Percentiles rank a stretch among this genome's conserved stretches.
These are phyloP conservation scores for Tricholoma saponaceum DNA, from an alignment of 768 basidiomycete species.

Conservation along the genomic window DNA sequence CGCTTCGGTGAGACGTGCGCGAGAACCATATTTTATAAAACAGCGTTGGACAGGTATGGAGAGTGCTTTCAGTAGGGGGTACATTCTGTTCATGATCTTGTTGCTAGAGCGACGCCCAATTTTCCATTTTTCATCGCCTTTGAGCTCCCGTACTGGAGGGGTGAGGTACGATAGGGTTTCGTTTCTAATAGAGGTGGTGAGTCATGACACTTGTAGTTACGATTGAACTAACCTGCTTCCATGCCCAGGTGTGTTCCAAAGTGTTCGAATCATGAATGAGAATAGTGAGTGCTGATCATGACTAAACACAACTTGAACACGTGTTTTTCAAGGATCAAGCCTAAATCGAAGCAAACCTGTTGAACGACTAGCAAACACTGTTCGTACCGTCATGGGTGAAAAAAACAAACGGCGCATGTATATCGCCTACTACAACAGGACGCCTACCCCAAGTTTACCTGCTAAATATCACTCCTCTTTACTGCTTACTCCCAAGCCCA, in stretches of 20 bases:
- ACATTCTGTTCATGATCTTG: neutral
- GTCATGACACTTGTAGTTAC: neutral
- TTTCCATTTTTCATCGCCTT: too few species aligned
- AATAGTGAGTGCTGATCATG: too few species aligned
- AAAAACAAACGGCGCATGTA: too few species aligned
- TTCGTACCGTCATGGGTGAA: too few species aligned
- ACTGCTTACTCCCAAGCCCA: neutral
- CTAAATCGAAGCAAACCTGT: too few species aligned
- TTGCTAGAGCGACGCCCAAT: neutral
- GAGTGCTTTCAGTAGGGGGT: too few species aligned
- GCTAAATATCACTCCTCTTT: neutral
- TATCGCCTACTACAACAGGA: neutral
- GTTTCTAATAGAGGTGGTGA: neutral
- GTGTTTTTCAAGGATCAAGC: too few species aligned
- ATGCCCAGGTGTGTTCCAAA: too few species aligned
- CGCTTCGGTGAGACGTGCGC: constrained; percentile 11
- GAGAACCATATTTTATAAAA: neutral
- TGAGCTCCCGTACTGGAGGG: neutral
- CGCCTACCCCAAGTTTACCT: neutral
- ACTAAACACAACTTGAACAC: too few species aligned
- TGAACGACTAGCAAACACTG: too few species aligned
- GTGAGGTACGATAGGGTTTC: neutral
- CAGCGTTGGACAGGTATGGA: neutral
- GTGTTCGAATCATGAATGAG: too few species aligned
- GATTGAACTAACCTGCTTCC: neutral